Conservation (phyloP, 768 basidiomycete species). For the Lactifluus echinatus region DNA sequence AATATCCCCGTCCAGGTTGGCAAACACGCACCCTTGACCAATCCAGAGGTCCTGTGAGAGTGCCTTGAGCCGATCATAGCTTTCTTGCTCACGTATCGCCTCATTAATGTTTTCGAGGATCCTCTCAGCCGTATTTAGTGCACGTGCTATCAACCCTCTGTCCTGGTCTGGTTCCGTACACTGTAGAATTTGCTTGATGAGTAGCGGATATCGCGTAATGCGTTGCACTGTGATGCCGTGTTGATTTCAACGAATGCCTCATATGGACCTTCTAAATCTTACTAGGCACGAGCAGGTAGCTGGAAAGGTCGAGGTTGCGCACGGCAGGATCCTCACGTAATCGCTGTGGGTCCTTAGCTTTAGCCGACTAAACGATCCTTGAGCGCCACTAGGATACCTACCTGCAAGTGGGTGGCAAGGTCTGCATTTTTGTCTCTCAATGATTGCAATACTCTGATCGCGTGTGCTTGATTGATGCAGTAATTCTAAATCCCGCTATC, state of each 20-base stretch:
- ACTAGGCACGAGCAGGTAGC: conserved; percentile 91
- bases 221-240: conserved; percentile 68
- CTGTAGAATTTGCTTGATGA: conserved; percentile 78
- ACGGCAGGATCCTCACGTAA: conserved; percentile 71
- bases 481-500: conserved; percentile 48
- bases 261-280: conserved; percentile 24
- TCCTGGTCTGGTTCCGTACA: conserved; percentile 70
- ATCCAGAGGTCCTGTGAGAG: conserved; percentile 83
- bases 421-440: conserved; percentile 59
- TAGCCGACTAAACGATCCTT: neutral
- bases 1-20: neutral
- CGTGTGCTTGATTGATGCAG: conserved; percentile 80
- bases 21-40: conserved; percentile 60
- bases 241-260: no score
- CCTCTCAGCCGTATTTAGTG: conserved; percentile 58
- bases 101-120: conserved; percentile 83
- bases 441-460: conserved; percentile 68
- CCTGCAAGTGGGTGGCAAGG: conserved; percentile 60
- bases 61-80: conserved; percentile 58
- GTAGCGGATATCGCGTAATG: conserved; percentile 86
- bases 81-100: conserved; percentile 76
- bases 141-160: conserved; percentile 40
- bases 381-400: conserved; percentile 22
- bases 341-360: conserved; percentile 33
- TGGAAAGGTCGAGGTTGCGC: conserved; percentile 80